A percentile compares a stretch with the other conserved stretches of the same genome.
phyloP scores from a whole-genome alignment of 768 basidiomycete genomes.

The Amanita molliuscula region DNA sequence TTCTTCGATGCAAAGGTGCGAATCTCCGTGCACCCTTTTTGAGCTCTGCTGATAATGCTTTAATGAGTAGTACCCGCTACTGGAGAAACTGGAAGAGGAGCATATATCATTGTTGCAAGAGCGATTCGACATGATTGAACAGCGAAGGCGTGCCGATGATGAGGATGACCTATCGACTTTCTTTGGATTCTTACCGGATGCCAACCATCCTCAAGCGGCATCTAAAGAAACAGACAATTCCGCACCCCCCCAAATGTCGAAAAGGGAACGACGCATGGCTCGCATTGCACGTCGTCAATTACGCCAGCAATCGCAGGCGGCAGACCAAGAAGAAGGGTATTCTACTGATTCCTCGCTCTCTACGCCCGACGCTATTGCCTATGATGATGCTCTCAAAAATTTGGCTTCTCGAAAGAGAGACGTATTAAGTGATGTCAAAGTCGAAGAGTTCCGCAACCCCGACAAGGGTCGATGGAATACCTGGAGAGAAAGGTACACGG shows the following conservation, averaged over 20 bases:
- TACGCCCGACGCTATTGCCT: slow-evolving; percentile 60
- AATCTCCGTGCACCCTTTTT: background rate
- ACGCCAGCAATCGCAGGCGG: slow-evolving; percentile 21
- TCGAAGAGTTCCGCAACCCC: slow-evolving; percentile 79
- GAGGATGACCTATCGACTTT: slow-evolving; percentile 70
- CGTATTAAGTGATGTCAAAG: slow-evolving; percentile 72
- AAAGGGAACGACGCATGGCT: slow-evolving; percentile 47
- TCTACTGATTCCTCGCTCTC: slow-evolving; percentile 77
- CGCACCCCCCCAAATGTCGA: slow-evolving; percentile 28
- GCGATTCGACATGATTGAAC: slow-evolving; percentile 54
- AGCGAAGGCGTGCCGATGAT: slow-evolving; percentile 66
- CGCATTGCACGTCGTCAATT: slow-evolving; percentile 45
- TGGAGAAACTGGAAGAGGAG: slow-evolving; percentile 74
- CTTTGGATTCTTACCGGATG: slow-evolving; percentile 39
- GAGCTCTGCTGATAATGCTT: background rate
- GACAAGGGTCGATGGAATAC: slow-evolving; percentile 48
- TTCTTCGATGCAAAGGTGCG: slow-evolving; percentile 83
- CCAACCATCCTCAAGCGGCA: slow-evolving; percentile 7
- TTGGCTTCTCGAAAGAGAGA: slow-evolving; percentile 41
- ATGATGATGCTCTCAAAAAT: slow-evolving; percentile 45
- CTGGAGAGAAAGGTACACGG: slow-evolving; percentile 71
- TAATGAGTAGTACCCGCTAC: slow-evolving; percentile 49
- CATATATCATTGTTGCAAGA: slow-evolving; percentile 66
- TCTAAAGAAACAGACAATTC: slow-evolving; percentile 1
- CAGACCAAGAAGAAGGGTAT: slow-evolving; percentile 63